Base-by-base conservation (phyloP, 768 basidiomycete species). In the Clavaria fumosa region DNA sequence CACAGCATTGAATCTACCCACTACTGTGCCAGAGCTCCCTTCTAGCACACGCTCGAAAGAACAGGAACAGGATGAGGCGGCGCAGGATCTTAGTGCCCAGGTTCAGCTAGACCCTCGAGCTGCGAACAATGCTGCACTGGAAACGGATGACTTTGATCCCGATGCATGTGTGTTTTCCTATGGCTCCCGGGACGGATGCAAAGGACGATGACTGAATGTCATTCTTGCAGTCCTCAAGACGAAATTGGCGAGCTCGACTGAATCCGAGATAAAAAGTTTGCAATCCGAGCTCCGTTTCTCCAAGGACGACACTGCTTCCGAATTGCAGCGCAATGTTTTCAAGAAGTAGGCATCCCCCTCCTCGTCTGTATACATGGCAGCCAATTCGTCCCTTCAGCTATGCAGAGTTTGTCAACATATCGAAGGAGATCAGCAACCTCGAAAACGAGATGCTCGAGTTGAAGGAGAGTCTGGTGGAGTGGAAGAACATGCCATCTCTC, bases 371-470 rank as follows among this genome's bases (percentile, higher is more conserved):
- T 31, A 7, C 21, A 5, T 23, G 7, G n/a, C 32, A 19, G 37
- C 34, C 48, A 15, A 42, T 32, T 40, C 31, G 20, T 30, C 15
- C 7, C 12, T 20, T 12, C 49, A 97, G 93, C 59, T 97, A 97
- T 52, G 84, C 90, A 32, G 89, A 97, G 54, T 97, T 97, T 53
- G 85, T 99, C 19, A 67, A 81, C 39, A 85, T 99, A 15, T 95
- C 95, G 3, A 97, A 97, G 53, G 95, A 97, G 59, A 93, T 99
- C 38, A 79, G 83, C 19, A 79, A 84, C 1, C 72, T 99, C 19
- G 95, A 99, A 62, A 91, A 90, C 51, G 91, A 96, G 55, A 85
- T 97, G 81, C 70, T 96, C 21, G 91, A 97, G 51, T 73, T 99
- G 54, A 96, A 95, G 55, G 88, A 91, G 39, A 71, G 82, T 4